A percentile compares a stretch with the other conserved stretches of the same genome.
These are phyloP conservation scores for Juncus effusus DNA, from an alignment of 176 grass and related monocot genomes.

Conservation along the genomic window DNA sequence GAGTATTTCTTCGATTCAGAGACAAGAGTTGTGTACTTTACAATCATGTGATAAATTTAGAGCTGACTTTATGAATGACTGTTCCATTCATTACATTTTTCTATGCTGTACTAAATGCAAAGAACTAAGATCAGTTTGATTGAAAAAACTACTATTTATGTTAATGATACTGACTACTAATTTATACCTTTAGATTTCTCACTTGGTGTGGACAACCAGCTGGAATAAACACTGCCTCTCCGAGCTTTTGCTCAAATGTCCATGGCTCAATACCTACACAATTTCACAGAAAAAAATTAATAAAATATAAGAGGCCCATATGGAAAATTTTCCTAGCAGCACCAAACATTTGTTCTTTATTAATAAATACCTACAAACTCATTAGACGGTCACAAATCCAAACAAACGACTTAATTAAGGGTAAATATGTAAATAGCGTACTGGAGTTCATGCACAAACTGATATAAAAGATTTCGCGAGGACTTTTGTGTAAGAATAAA, in stretches of 20 bases:
- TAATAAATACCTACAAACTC: no score
- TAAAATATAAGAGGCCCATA: background rate
- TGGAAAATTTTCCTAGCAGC: background rate
- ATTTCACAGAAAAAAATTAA: slow-evolving; percentile 9
- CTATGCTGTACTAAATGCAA: no score
- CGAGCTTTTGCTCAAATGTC: slow-evolving; percentile 87
- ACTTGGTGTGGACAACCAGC: slow-evolving; percentile 89
- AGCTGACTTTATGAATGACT: no score
- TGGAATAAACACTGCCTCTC: slow-evolving; percentile 76
- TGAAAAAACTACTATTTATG: no score
- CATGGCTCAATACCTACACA: slow-evolving; percentile 74
- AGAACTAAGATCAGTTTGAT: no score
- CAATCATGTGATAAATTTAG: no score
- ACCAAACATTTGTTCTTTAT: slow-evolving; percentile 1
- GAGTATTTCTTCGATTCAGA: no score
- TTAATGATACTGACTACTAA: no score
- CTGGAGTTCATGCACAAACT: background rate
- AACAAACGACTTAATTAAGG: background rate
- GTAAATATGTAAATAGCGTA: no score
- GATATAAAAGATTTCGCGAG: background rate
- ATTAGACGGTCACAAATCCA: background rate
- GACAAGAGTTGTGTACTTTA: no score
- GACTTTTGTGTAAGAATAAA: background rate
- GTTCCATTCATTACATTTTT: no score
- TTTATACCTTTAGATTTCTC: slow-evolving; percentile 70